Evolutionary conservation across 805 yeast genomes (phyloP).

Genomic region (Kurtzmaniella cleridarum): DNA sequence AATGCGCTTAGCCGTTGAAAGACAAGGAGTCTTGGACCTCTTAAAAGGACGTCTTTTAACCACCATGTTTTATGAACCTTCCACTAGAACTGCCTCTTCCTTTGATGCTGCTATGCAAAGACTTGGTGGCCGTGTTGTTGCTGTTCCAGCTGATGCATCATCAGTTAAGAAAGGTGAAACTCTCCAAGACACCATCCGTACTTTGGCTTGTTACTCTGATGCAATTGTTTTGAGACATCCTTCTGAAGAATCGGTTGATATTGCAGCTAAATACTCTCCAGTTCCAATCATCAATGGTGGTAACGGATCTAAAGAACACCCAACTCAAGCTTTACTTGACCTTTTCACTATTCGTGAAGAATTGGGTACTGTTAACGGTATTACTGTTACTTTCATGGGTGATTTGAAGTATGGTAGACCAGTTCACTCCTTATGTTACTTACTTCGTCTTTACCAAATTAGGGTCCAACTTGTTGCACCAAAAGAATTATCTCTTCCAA

Average conservation of each 20-base stretch:
- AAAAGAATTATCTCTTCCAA: constrained; percentile 79
- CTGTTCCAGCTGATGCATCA: constrained; percentile 80
- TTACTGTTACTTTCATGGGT: constrained; percentile 98
- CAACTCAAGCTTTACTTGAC: constrained; percentile 97
- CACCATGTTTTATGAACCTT: constrained; percentile 96
- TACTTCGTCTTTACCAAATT: constrained; percentile 88
- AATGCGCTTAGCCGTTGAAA: constrained; percentile 93
- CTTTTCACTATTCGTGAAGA: constrained; percentile 98
- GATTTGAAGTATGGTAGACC: constrained; percentile 98
- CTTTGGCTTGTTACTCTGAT: constrained; percentile 92
- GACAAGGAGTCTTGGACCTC: constrained; percentile 89
- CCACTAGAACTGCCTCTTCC: constrained; percentile 93
- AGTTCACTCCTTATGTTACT: constrained; percentile 89
- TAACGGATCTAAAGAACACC: constrained; percentile 97
- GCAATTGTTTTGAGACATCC: constrained; percentile 98
- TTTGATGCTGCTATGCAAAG: constrained; percentile 99
- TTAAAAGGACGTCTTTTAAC: constrained; percentile 87
- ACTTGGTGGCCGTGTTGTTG: constrained; percentile 94
- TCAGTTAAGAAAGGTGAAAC: constrained; percentile 98
- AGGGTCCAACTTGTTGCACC: constrained; percentile 91
- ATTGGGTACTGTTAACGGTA: constrained; percentile 96
- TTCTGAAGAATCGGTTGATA: constrained; percentile 81
- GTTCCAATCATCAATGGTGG: constrained; percentile 98
- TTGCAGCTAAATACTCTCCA: constrained; percentile 94
- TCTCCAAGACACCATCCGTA: constrained; percentile 91